Conservation (phyloP, 805 yeast genomes). For the Lachancea fermentati region DNA sequence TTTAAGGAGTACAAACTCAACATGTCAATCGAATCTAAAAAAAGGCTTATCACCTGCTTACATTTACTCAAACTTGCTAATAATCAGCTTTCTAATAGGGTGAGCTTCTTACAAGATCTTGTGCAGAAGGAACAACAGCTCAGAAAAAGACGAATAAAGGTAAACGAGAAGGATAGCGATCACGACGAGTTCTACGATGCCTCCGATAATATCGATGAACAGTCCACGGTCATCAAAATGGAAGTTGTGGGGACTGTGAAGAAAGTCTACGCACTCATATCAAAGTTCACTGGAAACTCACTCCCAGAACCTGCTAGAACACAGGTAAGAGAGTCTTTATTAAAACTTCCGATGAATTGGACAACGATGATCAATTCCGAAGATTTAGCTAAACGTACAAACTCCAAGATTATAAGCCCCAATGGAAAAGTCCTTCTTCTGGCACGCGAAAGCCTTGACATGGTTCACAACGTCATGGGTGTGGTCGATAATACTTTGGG, state of each 20-base stretch:
- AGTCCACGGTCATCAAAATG: conserved; percentile 48
- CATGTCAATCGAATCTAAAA: conserved; percentile 65
- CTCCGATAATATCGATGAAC: conserved; percentile 25
- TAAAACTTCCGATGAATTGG: conserved; percentile 73
- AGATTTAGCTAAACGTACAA: conserved; percentile 7
- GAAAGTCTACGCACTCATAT: conserved; percentile 78
- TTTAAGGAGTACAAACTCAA: conserved; percentile 33
- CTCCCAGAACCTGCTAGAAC: conserved; percentile 74
- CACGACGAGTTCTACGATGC: conserved; percentile 34
- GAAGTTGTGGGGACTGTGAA: conserved; percentile 87
- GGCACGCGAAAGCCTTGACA: conserved; percentile 85
- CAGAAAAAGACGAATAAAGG: conserved; percentile 9
- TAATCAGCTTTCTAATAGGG: conserved; percentile 62
- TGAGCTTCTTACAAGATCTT: conserved; percentile 53
- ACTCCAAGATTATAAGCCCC: conserved; percentile 29
- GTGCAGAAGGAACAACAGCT: conserved; percentile 43
- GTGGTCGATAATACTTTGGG: conserved; percentile 82
- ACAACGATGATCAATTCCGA: conserved; percentile 37
- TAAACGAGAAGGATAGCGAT: conserved; percentile 17
- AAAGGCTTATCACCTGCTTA: conserved; percentile 69
- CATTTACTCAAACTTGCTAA: conserved; percentile 79
- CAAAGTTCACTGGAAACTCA: conserved; percentile 58
- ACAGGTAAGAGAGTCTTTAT: conserved; percentile 71
- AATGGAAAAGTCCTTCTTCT: conserved; percentile 72
- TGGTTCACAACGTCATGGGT: conserved; percentile 74